A percentile compares a stretch with the other conserved stretches of the same genome.
Conservation (phyloP, 2,329 filamentous ascomycete species). For the Penicillium sp. region DNA sequence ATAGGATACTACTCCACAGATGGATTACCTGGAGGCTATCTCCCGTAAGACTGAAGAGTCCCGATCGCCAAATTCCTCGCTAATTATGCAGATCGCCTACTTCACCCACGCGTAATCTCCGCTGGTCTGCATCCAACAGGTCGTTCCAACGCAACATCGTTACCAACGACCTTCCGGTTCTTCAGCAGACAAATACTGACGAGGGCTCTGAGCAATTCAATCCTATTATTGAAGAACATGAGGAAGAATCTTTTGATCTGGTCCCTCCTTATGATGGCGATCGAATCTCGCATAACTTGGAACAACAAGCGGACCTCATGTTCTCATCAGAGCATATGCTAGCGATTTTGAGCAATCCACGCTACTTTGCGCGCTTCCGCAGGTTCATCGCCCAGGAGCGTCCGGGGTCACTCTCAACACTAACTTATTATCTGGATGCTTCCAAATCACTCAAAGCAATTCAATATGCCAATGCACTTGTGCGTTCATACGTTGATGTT, state of each 20-base stretch:
- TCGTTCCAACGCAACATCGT: constrained; percentile 20
- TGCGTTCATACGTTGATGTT: constrained; percentile 53
- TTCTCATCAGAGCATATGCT: constrained; percentile 65
- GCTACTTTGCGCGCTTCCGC: constrained; percentile 63
- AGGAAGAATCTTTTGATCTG: constrained; percentile 32
- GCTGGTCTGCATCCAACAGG: constrained; percentile 19
- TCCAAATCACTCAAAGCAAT: constrained; percentile 69
- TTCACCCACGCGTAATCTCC: constrained; percentile 2
- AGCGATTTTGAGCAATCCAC: constrained; percentile 62
- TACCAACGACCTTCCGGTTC: constrained; percentile 24
- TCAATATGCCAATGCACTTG: constrained; percentile 66
- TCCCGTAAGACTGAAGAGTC: neutral
- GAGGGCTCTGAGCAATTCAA: constrained; percentile 24
- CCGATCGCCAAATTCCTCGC: neutral
- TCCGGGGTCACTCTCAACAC: constrained; percentile 61
- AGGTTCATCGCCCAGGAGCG: constrained; percentile 61
- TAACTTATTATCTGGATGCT: constrained; percentile 71
- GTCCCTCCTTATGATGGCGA: constrained; percentile 28
- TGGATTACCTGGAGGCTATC: neutral
- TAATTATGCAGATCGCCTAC: constrained; percentile 11
- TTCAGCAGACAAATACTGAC: constrained; percentile 25
- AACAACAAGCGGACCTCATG: constrained; percentile 60
- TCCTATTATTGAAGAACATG: constrained; percentile 25
- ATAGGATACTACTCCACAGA: neutral
- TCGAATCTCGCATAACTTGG: constrained; percentile 50